Percentiles rank a stretch among this genome's conserved stretches.
Evolutionary conservation across 805 yeast genomes (phyloP).

Genomic region (Candida chilensis): DNA sequence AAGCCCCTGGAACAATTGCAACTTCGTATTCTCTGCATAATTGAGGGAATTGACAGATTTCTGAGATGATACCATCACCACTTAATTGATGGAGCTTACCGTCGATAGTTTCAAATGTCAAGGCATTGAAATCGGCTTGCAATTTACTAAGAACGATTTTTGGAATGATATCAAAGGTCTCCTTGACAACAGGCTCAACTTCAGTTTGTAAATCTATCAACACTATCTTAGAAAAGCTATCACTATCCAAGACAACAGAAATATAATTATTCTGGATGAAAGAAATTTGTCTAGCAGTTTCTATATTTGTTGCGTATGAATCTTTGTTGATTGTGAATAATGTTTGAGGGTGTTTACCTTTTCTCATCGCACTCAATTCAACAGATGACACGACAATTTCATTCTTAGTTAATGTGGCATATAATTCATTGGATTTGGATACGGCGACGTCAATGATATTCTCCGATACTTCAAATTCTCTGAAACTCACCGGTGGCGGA

Average conservation of each 20-base stretch:
- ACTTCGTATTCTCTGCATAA: constrained; percentile 43
- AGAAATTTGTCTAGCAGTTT: constrained; percentile 54
- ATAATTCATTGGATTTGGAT: constrained; percentile 44
- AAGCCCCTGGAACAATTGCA: too few relatives aligned
- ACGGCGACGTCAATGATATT: constrained; percentile 61
- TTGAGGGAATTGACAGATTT: constrained; percentile 53
- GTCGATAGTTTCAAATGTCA: constrained; percentile 54
- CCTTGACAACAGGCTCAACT: constrained; percentile 27
- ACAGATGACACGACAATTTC: constrained; percentile 36
- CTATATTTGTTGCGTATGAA: constrained; percentile 28
- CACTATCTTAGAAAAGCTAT: constrained; percentile 38
- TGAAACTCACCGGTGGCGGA: constrained; percentile 87
- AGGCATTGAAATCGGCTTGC: constrained; percentile 37
- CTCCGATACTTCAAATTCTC: constrained; percentile 48
- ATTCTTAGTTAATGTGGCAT: constrained; percentile 49
- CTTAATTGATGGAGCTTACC: constrained; percentile 42
- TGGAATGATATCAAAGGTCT: constrained; percentile 31
- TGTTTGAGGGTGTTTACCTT: constrained; percentile 37
- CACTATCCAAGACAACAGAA: constrained; percentile 53
- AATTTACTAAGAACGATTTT: constrained; percentile 51
- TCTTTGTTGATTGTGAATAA: constrained; percentile 17
- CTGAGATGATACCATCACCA: constrained; percentile 15
- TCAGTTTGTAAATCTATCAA: constrained; percentile 36
- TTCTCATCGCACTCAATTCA: constrained; percentile 31
- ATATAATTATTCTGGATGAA: constrained; percentile 41